A percentile compares a stretch with the other conserved stretches of the same genome.
Evolutionary conservation across 2,329 filamentous ascomycete species (phyloP).

Genomic region (Drechslerella stenobrocha): DNA sequence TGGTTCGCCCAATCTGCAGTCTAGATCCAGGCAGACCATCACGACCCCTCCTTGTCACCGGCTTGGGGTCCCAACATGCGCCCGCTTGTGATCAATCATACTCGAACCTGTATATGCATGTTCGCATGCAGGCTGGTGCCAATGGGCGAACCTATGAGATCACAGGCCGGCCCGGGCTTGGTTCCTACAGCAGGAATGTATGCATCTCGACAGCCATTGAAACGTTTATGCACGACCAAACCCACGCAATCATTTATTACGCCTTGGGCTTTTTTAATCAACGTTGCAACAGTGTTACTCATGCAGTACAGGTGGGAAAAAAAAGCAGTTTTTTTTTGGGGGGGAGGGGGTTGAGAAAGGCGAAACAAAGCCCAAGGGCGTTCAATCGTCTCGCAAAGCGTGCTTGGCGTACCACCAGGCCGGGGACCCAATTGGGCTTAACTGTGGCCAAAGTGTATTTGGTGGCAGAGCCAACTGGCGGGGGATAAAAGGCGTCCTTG

Average conservation of each 20-base stretch:
- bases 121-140: no score
- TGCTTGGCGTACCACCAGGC: conserved; percentile 5
- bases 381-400: neutral
- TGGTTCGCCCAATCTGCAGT: neutral
- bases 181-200: no score
- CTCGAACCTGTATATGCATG: no score
- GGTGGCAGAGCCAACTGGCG: conserved; percentile 38
- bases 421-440: neutral
- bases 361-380: neutral
- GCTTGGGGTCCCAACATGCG: neutral
- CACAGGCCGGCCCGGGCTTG: no score
- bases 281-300: no score
- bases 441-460: neutral
- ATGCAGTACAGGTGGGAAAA: no score
- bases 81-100: neutral
- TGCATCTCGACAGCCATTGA: no score
- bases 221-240: no score
- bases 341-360: neutral
- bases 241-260: no score
- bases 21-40: neutral
- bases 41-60: neutral
- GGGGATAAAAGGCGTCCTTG: conserved; percentile 41
- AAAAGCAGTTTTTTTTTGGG: no score
- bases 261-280: no score
- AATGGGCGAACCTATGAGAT: no score